phyloP scores from a whole-genome alignment of 352 stramenopile genomes.

The Thalassiosira exigua region DNA sequence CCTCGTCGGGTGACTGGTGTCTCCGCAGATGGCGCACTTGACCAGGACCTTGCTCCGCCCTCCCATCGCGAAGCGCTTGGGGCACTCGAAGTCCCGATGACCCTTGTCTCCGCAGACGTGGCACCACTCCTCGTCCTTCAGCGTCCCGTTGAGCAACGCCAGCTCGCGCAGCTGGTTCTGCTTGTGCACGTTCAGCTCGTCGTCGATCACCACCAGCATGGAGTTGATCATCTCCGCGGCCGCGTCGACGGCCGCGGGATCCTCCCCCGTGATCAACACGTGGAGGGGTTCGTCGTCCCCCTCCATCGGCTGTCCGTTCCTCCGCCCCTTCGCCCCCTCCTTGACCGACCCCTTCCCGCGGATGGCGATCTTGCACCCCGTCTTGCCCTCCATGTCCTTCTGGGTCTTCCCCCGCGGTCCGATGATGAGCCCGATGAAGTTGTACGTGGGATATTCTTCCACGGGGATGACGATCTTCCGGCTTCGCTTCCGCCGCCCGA shows the following conservation, averaged over 20 bases:
- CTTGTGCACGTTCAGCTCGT: slow-evolving; percentile 96
- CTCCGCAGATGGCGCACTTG: slow-evolving; percentile 97
- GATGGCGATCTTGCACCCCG: slow-evolving; percentile 99
- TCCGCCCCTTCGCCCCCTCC: slow-evolving; percentile 92
- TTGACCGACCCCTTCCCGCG: slow-evolving; percentile 96
- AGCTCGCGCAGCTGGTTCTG: slow-evolving; percentile 98
- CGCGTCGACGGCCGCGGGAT: slow-evolving; percentile 78
- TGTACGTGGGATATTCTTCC: slow-evolving; percentile 98
- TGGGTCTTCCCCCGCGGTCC: slow-evolving; percentile 98
- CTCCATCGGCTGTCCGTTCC: slow-evolving; percentile 88
- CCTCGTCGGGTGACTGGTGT: slow-evolving; percentile 95
- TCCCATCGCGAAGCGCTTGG: slow-evolving; percentile 75
- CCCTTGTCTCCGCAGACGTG: slow-evolving; percentile 98
- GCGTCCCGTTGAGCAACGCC: slow-evolving; percentile 98
- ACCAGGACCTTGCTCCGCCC: slow-evolving; percentile 88
- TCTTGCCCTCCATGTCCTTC: slow-evolving; percentile 98
- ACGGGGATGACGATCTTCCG: slow-evolving; percentile 98
- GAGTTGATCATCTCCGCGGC: slow-evolving; percentile 84
- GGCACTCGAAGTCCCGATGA: slow-evolving; percentile 97
- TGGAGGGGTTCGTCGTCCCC: slow-evolving; percentile 88
- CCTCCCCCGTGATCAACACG: slow-evolving; percentile 83
- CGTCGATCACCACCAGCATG: slow-evolving; percentile 89
- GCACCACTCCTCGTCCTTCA: slow-evolving; percentile 97
- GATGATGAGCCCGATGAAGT: slow-evolving; percentile 99
- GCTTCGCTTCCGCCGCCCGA: slow-evolving; percentile 91